A percentile compares a stretch with the other conserved stretches of the same genome.
Conservation (phyloP, 2,329 filamentous ascomycete genomes). For the Aspergillus sp. region DNA sequence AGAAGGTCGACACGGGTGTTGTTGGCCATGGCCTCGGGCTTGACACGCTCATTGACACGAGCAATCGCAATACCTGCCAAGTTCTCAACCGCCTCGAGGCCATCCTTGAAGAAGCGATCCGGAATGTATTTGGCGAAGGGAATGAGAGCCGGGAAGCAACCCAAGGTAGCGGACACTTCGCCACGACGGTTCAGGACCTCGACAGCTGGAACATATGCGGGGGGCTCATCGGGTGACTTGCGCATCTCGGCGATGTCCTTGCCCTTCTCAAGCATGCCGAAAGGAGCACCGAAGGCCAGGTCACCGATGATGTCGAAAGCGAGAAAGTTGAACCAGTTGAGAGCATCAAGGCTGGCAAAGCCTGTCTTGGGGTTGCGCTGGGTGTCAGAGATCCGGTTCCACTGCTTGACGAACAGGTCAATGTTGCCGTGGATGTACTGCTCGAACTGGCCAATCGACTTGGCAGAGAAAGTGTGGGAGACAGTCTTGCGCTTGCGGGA, state of each 20-base stretch:
- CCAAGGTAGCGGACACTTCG: constrained; percentile 73
- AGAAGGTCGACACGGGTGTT: constrained; percentile 69
- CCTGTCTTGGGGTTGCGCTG: constrained; percentile 40
- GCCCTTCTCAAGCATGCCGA: constrained; percentile 72
- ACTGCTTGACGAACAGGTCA: constrained; percentile 61
- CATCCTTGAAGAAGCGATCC: constrained; percentile 70
- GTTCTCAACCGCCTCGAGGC: constrained; percentile 64
- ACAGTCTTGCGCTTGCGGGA: constrained; percentile 83
- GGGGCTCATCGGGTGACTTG: constrained; percentile 48
- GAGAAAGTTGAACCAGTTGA: constrained; percentile 71
- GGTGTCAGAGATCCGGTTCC: constrained; percentile 54
- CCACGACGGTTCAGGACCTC: constrained; percentile 82
- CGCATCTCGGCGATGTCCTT: constrained; percentile 68
- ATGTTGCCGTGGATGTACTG: constrained; percentile 79
- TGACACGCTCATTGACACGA: constrained; percentile 64
- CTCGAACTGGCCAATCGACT: constrained; percentile 75
- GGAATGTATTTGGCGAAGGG: constrained; percentile 73
- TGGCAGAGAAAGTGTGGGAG: constrained; percentile 75
- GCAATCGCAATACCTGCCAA: constrained; percentile 83
- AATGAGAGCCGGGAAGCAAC: constrained; percentile 63
- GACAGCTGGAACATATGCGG: constrained; percentile 67
- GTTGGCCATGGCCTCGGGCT: constrained; percentile 51
- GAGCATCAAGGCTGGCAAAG: constrained; percentile 58
- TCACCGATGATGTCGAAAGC: constrained; percentile 54
- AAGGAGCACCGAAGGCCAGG: constrained; percentile 63